These are phyloP conservation scores for Salicornia ramosissima DNA, from an alignment of 148 eudicot species.

Conservation along the genomic window DNA sequence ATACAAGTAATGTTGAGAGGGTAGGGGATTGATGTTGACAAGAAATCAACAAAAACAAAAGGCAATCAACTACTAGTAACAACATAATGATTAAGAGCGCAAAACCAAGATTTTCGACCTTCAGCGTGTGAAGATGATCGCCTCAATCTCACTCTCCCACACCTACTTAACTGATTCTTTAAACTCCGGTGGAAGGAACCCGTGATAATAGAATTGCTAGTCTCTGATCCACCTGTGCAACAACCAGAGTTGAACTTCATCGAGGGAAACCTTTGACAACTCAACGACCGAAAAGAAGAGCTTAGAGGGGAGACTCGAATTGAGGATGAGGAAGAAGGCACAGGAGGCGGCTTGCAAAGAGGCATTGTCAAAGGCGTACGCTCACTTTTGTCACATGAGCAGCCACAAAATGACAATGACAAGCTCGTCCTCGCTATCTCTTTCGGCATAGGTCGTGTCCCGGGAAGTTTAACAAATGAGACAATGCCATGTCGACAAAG, in stretches of 20 bases:
- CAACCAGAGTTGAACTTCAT: constrained; percentile 46
- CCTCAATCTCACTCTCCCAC: constrained; percentile 45
- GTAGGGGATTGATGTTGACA: not conserved
- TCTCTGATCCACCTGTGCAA: constrained; percentile 51
- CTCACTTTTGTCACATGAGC: constrained; percentile 37
- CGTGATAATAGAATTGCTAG: constrained; percentile 38
- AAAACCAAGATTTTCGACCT: constrained; percentile 69
- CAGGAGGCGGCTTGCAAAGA: constrained; percentile 41
- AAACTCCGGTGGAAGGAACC: constrained; percentile 15
- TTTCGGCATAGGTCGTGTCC: constrained; percentile 37
- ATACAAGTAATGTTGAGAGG: constrained; percentile 7
- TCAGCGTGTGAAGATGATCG: constrained; percentile 53
- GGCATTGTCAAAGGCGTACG: constrained; percentile 41
- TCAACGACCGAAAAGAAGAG: constrained; percentile 52
- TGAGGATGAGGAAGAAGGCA: constrained; percentile 16
- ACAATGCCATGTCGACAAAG: constrained; percentile 78
- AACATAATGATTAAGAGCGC: constrained; percentile 56
- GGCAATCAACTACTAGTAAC: constrained; percentile 33
- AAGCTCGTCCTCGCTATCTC: constrained; percentile 49
- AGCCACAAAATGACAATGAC: constrained; percentile 58
- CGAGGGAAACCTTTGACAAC: constrained; percentile 49
- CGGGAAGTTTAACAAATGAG: constrained; percentile 59
- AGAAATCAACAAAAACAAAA: constrained; percentile 8
- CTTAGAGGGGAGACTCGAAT: constrained; percentile 33
- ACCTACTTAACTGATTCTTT: constrained; percentile 28